Evolutionary conservation across 139 green algal species (phyloP).

Genomic region (Tetraselmis striata): DNA sequence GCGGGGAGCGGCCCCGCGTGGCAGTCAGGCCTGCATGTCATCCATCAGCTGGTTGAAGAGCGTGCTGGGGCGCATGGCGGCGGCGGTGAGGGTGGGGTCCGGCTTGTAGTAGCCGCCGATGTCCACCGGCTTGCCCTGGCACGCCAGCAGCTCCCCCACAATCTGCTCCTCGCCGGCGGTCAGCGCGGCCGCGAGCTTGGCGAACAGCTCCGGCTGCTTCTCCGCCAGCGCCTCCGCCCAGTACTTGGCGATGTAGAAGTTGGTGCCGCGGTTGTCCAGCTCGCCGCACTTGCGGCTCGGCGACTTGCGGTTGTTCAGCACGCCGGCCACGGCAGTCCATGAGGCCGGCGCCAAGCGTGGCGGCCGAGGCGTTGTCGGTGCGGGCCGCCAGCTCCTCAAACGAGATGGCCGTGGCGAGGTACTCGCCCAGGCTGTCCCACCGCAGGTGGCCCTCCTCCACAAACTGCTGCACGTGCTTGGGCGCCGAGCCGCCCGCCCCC

Average conservation of each 20-base stretch:
- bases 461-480: slow-evolving; percentile 31
- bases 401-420: slow-evolving; percentile 13
- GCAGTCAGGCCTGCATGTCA: no score
- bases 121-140: slow-evolving; percentile 13
- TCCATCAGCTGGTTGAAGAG: slow-evolving; percentile 21
- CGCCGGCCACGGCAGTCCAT: slow-evolving; percentile 3
- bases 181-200: slow-evolving; percentile 1
- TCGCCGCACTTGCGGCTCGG: slow-evolving; percentile 5
- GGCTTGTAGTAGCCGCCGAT: slow-evolving; percentile 22
- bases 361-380: slow-evolving; percentile 5
- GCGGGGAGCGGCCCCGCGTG: no score
- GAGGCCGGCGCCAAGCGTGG: slow-evolving; percentile 6
- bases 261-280: slow-evolving; percentile 16
- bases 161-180: slow-evolving; percentile 11
- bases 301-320: slow-evolving; percentile 22
- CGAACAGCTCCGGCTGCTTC: not conserved
- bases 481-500: slow-evolving; percentile 18
- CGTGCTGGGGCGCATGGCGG: slow-evolving; percentile 13
- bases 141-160: slow-evolving; percentile 8
- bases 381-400: slow-evolving; percentile 16
- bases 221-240: slow-evolving; percentile 18
- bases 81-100: slow-evolving; percentile 3
- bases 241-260: slow-evolving; percentile 20
- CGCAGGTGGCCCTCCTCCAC: slow-evolving; percentile 19
- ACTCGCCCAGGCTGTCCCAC: slow-evolving; percentile 24